Conservation (phyloP, 1,284 basidiomycete species). For the Apiotrichum veenhuisii region DNA sequence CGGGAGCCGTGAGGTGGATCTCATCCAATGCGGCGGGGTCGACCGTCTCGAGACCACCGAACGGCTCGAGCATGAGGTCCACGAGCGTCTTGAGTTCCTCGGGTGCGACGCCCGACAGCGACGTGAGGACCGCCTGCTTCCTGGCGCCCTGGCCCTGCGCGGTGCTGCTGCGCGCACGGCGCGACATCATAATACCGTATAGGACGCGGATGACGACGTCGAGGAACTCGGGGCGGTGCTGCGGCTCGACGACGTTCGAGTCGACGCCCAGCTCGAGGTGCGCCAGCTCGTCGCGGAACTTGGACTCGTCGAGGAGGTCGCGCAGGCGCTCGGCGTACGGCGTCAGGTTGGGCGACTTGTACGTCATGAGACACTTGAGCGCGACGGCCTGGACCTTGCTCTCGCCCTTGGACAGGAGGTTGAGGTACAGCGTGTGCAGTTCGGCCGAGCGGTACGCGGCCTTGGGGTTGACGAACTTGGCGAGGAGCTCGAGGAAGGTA, state of each 20-base stretch:
- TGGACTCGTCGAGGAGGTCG: conserved; percentile 73
- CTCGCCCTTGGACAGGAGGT: conserved; percentile 83
- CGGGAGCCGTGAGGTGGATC: conserved; percentile 46
- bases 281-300: conserved; percentile 84
- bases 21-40: conserved; percentile 11
- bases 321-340: conserved; percentile 67
- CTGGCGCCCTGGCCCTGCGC: conserved; percentile 64
- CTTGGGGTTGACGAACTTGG: conserved; percentile 87
- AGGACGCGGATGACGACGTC: conserved; percentile 72
- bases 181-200: conserved; percentile 86
- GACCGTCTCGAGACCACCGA: conserved; percentile 45
- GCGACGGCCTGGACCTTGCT: conserved; percentile 70
- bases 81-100: conserved; percentile 75
- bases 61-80: conserved; percentile 84
- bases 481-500: conserved; percentile 78
- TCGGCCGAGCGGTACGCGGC: conserved; percentile 68
- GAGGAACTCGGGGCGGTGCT: conserved; percentile 68
- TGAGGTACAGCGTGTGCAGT: conserved; percentile 65
- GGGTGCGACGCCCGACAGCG: conserved; percentile 66
- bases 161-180: conserved; percentile 61
- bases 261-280: conserved; percentile 61
- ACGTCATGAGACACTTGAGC: conserved; percentile 76
- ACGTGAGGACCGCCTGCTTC: conserved; percentile 69
- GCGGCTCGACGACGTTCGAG: conserved; percentile 57
- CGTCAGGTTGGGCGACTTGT: conserved; percentile 67